Evolutionary conservation across 73 alveolate genomes (phyloP), one percentile per base, ranked within the genome.

Genomic region (Paraurostyla sp.): DNA sequence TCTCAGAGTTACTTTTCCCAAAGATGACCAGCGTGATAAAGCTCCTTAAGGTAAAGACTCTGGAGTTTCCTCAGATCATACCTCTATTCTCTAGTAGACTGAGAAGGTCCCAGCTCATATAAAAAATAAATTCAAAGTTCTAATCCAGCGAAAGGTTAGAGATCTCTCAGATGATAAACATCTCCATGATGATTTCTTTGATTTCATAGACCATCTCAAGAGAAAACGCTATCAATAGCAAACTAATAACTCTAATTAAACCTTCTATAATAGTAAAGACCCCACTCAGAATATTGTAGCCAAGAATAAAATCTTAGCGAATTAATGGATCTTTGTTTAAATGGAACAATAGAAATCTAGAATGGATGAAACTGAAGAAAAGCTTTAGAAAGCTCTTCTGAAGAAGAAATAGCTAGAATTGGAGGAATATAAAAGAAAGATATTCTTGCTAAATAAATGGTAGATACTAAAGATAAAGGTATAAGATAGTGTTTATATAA

Each of bases 381-480:
- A 58, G 18, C 35, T 65, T 65, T 65, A 65, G 41, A 65, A 23
- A 22, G 82, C 42, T 38, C 46, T 18, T 15, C 6, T 38, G 38
- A 32, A 38, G 25, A 65, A 65, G 25, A 1, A 38, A 38, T 56
- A 65, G 1, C 4, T 13, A 1, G 56, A 65, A 13, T 13, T 65
- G 32, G 56, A 65, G 35, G 46, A 65, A 2, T 65, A 65, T 38
- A 65, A 65, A 22, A 65, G 41, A 22, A 65, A 65, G 36, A 1
- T 65, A 1, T 65, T 65, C 58, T 30, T 65, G 13, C 58, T 65
- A 13, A 65, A 65, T 65, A 65, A 65, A 22, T 65, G 82, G 82
- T 9, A 65, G 16, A 65, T 65, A 38, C 58, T 65, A 6, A 65
- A 65, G 32, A 23, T 65, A 9, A 65, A 65, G 82, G 82, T 65